Base-by-base conservation (phyloP, 2,329 filamentous ascomycete species). In the Thielaviopsis euricoi region DNA sequence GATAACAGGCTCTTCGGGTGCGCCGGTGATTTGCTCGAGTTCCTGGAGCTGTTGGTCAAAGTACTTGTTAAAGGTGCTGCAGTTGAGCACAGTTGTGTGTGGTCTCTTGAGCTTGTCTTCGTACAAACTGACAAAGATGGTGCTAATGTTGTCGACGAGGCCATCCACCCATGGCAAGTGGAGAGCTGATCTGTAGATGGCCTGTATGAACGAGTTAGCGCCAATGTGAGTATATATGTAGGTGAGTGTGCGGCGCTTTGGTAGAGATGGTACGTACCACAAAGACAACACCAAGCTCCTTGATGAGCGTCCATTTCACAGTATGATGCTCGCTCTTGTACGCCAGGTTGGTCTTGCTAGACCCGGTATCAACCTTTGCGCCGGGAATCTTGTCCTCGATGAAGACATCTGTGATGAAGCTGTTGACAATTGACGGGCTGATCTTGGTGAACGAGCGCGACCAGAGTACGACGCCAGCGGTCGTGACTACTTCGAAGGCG, bases 101-200 rank as follows among this genome's bases (percentile, higher is more conserved):
- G 86, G 81, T 64, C 87, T 87, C 68, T 83, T 89, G 58, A 98
- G 74, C 69, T 95, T 86, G 60, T 93, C 85, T 64, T 84, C 87
- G 69, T 97, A 98, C 26, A 96, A 78, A 63, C 89, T 87, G 63
- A 93, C 79, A 67, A 97, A 98, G 37, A 98, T 83, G 10, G 87
- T 89, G 68, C 85, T 88, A 66, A 97, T 89, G 66, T 97, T 95
- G 67, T 96, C 91, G 64, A 98, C 82, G 53, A 98, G 83, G 69
- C 93, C 89, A 71, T 98, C 93, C 63, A 97, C 88, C 93, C 94
- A 98, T 13, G 87, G 90, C 9, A 98, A 80, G 70, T 96, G 90
- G 29, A 98, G 79, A 33, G 98, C 81, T 46, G 90, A 96, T 68
- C 95, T 87, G 71, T 98, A 98, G 63, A 98, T 93, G 63, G 91